A percentile compares a stretch with the other conserved stretches of the same genome.
Evolutionary conservation across 768 basidiomycete species (phyloP).

Genomic region (Lentinula aciculospora): DNA sequence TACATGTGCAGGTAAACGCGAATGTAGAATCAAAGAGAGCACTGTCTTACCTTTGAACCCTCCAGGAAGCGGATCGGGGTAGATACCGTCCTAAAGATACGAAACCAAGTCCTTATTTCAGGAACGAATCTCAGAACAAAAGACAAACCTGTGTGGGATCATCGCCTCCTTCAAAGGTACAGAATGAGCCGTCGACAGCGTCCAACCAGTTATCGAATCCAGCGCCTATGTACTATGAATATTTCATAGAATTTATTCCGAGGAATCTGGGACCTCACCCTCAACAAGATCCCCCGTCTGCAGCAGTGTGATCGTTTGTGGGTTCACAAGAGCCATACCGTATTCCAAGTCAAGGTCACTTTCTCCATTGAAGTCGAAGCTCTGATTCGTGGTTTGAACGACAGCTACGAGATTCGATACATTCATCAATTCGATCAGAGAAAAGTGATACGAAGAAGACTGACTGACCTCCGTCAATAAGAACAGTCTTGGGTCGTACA

Average conservation of each 20-base stretch:
- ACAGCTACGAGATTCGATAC: slow-evolving; percentile 15
- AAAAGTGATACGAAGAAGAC: background rate
- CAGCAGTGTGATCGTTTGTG: slow-evolving; percentile 29
- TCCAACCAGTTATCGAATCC: slow-evolving; percentile 41
- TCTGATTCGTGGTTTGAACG: slow-evolving; percentile 19
- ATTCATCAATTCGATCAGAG: background rate
- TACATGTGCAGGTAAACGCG: background rate
- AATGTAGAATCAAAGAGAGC: background rate
- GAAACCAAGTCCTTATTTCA: too few species aligned
- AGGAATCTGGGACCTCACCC: too few species aligned
- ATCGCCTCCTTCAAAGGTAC: slow-evolving; percentile 41
- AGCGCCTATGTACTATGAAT: too few species aligned
- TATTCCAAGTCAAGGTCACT: slow-evolving; percentile 44
- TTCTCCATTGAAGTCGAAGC: slow-evolving; percentile 33
- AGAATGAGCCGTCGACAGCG: slow-evolving; percentile 35
- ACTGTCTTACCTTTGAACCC: slow-evolving; percentile 29
- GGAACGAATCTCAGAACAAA: too few species aligned
- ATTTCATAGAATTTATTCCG: too few species aligned
- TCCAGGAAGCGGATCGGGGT: slow-evolving; percentile 32
- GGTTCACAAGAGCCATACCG: slow-evolving; percentile 32
- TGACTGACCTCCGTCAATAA: slow-evolving; percentile 28
- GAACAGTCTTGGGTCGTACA: slow-evolving; percentile 22
- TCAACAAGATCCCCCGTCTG: slow-evolving; percentile 32
- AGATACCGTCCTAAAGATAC: slow-evolving; percentile 26
- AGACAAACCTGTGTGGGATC: slow-evolving; percentile 21